Evolutionary conservation across 768 basidiomycete species (phyloP).

Genomic region (Rhodotorula diobovata): DNA sequence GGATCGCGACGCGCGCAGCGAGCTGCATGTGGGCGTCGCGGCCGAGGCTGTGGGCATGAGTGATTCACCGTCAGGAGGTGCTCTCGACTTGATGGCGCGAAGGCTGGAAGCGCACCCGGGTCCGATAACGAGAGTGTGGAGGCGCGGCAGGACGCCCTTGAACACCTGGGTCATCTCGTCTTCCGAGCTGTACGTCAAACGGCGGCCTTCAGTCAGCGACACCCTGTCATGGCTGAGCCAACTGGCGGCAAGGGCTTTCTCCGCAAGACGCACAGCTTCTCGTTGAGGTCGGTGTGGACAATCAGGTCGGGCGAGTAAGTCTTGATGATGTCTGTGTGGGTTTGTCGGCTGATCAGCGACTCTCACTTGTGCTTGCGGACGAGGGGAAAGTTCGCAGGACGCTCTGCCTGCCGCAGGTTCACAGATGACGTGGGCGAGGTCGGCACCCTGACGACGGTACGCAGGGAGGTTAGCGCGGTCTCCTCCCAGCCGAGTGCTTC

Average conservation of each 20-base stretch:
- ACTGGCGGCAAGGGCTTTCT: constrained; percentile 52
- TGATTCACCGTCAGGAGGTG: too few species aligned
- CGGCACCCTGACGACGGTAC: constrained; percentile 61
- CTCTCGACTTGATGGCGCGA: neutral
- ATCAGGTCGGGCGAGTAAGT: constrained; percentile 95
- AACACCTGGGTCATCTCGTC: constrained; percentile 43
- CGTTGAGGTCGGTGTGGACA: constrained; percentile 83
- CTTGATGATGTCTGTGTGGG: constrained; percentile 68
- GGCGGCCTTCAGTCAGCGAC: neutral
- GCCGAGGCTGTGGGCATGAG: constrained; percentile 58
- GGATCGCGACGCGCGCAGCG: constrained; percentile 70
- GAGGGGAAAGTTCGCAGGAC: neutral
- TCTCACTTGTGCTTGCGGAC: too few species aligned
- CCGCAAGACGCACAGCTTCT: constrained; percentile 59
- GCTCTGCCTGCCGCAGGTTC: constrained; percentile 74
- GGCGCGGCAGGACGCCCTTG: constrained; percentile 63
- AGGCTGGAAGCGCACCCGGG: constrained; percentile 58
- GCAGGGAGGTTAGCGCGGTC: neutral
- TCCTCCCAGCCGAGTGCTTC: neutral
- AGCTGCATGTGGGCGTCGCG: constrained; percentile 83
- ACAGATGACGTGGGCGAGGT: constrained; percentile 95
- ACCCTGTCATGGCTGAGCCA: constrained; percentile 20
- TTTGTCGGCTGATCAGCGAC: too few species aligned
- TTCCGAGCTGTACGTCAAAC: constrained; percentile 49
- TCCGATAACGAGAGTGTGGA: constrained; percentile 89